Percentiles rank a stretch among this genome's conserved stretches.
Conservation (phyloP, 2,329 filamentous ascomycete genomes). For the Neonectria punicea region DNA sequence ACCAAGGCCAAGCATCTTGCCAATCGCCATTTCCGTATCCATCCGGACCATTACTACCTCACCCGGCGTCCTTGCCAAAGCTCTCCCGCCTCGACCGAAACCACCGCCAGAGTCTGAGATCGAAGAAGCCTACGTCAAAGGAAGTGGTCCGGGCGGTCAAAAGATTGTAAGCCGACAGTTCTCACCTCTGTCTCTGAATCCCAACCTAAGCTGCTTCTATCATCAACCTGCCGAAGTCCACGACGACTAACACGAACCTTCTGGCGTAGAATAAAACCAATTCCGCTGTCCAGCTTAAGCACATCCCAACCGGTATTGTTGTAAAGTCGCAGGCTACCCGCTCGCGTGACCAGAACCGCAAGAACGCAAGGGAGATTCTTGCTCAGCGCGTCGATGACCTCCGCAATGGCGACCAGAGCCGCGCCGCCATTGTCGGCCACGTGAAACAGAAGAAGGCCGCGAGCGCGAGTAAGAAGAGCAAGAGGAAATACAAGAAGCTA, state of each 20-base stretch:
- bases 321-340: conserved; percentile 95
- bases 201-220: conserved; percentile 1
- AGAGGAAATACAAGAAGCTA: conserved; percentile 78
- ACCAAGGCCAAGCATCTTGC: neutral
- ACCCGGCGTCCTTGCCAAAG: conserved; percentile 56
- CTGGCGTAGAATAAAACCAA: conserved; percentile 88
- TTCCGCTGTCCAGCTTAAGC: conserved; percentile 92
- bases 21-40: conserved; percentile 9
- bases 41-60: conserved; percentile 47
- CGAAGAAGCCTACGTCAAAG: conserved; percentile 87
- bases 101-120: conserved; percentile 82
- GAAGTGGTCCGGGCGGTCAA: conserved; percentile 91
- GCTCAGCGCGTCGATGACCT: conserved; percentile 79
- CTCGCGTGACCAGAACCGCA: conserved; percentile 86
- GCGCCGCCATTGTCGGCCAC: conserved; percentile 71
- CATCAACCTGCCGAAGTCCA: neutral
- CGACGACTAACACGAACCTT: conserved; percentile 11
- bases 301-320: conserved; percentile 89
- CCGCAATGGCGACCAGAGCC: conserved; percentile 75
- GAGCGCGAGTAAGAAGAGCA: conserved; percentile 83
- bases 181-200: neutral
- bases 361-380: conserved; percentile 81
- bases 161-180: conserved; percentile 75
- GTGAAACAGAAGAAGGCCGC: conserved; percentile 75
- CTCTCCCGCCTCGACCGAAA: conserved; percentile 77